phyloP scores from a whole-genome alignment of 164 flowering plant genomes.

The Amborella trichopoda region DNA sequence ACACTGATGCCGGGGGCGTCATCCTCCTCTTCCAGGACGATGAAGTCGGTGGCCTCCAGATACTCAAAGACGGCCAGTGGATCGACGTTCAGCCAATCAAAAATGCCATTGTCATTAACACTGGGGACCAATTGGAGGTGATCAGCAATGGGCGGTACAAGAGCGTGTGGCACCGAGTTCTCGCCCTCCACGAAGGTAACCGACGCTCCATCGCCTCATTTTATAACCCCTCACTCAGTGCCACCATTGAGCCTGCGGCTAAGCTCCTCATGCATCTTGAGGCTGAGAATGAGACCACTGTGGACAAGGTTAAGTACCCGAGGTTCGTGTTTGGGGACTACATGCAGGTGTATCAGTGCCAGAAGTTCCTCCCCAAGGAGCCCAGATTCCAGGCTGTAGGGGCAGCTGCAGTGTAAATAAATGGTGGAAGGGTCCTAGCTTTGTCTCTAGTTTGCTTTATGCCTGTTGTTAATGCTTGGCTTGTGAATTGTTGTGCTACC shows the following conservation, averaged over 20 bases:
- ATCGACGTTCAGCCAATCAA: conserved; percentile 71
- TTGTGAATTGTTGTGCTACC: too few species aligned
- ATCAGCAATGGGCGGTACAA: conserved; percentile 81
- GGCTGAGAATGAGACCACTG: conserved; percentile 6
- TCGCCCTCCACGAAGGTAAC: conserved; percentile 41
- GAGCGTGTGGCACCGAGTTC: conserved; percentile 80
- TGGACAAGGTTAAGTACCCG: conserved; percentile 30
- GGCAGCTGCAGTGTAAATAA: too few species aligned
- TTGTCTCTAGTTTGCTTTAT: too few species aligned
- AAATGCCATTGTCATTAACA: conserved; percentile 80
- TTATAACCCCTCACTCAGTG: conserved; percentile 66
- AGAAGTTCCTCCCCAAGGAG: conserved; percentile 83
- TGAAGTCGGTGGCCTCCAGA: conserved; percentile 59
- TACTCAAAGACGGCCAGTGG: conserved; percentile 74
- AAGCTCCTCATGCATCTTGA: conserved; percentile 22
- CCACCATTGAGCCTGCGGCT: conserved; percentile 72
- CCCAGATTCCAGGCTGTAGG: conserved; percentile 77
- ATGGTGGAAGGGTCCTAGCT: too few species aligned
- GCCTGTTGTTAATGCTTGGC: too few species aligned
- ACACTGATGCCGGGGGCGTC: conserved; percentile 93
- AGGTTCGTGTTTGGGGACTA: conserved; percentile 83
- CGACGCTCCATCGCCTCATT: conserved; percentile 84
- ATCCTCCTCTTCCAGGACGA: conserved; percentile 88
- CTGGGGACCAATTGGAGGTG: conserved; percentile 89
- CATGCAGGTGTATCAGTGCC: conserved; percentile 62